phyloP scores from a whole-genome alignment of 352 stramenopile species.

The Peronosclerospora sorghi region DNA sequence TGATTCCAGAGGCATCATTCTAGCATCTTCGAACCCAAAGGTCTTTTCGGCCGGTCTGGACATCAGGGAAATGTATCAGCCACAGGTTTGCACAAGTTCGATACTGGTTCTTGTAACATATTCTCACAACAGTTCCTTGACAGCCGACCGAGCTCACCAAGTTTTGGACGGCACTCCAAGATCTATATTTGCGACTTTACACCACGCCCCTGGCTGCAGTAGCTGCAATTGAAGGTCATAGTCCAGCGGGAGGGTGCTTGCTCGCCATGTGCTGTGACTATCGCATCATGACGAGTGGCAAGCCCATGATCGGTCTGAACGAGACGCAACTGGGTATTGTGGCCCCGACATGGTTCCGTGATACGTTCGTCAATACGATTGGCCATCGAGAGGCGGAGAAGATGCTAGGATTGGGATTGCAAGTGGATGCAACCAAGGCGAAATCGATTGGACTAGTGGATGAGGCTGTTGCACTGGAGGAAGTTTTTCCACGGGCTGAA shows the following conservation, averaged over 20 bases:
- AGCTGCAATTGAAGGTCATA: constrained; percentile 87
- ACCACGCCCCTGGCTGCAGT: constrained; percentile 80
- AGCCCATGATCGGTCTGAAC: constrained; percentile 89
- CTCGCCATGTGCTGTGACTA: constrained; percentile 92
- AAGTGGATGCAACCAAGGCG: constrained; percentile 63
- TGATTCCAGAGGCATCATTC: constrained; percentile 48
- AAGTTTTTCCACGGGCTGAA: constrained; percentile 60
- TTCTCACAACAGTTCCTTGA: no score
- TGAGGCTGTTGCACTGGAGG: constrained; percentile 60
- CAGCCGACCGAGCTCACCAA: constrained; percentile 47
- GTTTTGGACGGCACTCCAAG: constrained; percentile 90
- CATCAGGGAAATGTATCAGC: constrained; percentile 88
- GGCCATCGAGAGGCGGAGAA: constrained; percentile 76
- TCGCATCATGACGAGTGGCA: constrained; percentile 84
- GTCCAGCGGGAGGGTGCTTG: constrained; percentile 88
- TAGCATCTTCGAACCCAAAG: constrained; percentile 61
- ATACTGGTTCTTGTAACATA: no score
- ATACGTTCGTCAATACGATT: constrained; percentile 79
- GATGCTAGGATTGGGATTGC: constrained; percentile 70
- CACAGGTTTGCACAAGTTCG: constrained; percentile 30
- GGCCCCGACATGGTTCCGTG: constrained; percentile 67
- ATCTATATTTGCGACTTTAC: constrained; percentile 90
- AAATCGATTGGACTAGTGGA: constrained; percentile 71
- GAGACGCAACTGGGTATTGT: constrained; percentile 91
- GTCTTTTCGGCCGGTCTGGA: constrained; percentile 90